phyloP scores from a whole-genome alignment of 140 eudicot species.

The Bidens hawaiensis region DNA sequence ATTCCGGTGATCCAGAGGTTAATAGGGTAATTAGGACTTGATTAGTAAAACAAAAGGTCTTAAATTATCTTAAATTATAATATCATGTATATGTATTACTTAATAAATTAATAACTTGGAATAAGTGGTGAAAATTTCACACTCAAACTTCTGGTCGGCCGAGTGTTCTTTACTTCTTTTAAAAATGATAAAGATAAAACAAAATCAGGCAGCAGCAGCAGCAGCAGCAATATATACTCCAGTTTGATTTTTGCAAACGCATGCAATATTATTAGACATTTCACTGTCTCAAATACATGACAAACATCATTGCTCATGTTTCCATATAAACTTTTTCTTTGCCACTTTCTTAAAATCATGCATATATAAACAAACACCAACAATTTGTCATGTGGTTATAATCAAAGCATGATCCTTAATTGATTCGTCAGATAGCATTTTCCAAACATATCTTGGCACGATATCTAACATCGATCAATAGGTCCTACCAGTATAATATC shows the following conservation, averaged over 20 bases:
- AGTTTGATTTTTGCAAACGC: slow-evolving; percentile 31
- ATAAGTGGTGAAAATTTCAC: background rate
- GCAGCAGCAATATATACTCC: slow-evolving; percentile 19
- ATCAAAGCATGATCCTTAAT: too few relatives aligned
- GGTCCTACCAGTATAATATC: too few relatives aligned
- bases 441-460: slow-evolving; percentile 13
- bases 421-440: background rate
- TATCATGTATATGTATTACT: background rate
- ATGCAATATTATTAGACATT: slow-evolving; percentile 34
- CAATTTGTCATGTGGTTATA: background rate
- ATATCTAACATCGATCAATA: background rate
- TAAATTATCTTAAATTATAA: background rate
- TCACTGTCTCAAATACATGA: slow-evolving; percentile 31
- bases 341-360: background rate
- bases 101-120: too few relatives aligned
- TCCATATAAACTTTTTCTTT: slow-evolving; percentile 24
- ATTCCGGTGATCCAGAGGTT: too few relatives aligned
- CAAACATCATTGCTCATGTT: slow-evolving; percentile 38
- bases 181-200: background rate
- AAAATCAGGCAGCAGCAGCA: slow-evolving; percentile 1
- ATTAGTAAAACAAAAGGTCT: background rate
- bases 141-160: slow-evolving; percentile 4
- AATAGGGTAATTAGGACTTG: background rate
- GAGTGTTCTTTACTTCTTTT: background rate
- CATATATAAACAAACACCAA: background rate